These are phyloP conservation scores for Fusarium fujikuroi DNA, from an alignment of 2,329 filamentous ascomycete species.

Conservation along the genomic window DNA sequence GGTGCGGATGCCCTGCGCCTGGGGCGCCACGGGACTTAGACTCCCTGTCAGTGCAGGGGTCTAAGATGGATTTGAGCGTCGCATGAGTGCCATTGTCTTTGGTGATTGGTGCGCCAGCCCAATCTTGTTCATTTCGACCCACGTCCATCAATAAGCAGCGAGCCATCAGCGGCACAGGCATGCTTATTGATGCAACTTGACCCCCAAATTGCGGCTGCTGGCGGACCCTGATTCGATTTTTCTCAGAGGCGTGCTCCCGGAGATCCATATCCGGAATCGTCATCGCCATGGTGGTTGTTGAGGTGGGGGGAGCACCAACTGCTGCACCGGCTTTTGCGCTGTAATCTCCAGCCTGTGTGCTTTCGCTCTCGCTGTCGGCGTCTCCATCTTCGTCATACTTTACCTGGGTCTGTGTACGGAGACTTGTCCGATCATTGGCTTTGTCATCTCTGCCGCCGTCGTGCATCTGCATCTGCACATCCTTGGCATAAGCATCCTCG, in stretches of 20 bases:
- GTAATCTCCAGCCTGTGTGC: slow-evolving; percentile 23
- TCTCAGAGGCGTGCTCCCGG: slow-evolving; percentile 25
- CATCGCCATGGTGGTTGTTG: slow-evolving; percentile 20
- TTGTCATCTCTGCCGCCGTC: slow-evolving; percentile 7
- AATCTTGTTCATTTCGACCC: slow-evolving; percentile 30
- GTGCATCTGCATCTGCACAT: slow-evolving; percentile 4
- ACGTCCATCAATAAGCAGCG: slow-evolving; percentile 37
- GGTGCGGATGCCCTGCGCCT: slow-evolving; percentile 22
- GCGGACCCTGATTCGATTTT: slow-evolving; percentile 33
- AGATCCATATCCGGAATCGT: slow-evolving; percentile 39
- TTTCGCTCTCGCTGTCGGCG: background rate
- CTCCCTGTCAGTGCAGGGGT: slow-evolving; percentile 33
- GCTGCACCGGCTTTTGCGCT: slow-evolving; percentile 20
- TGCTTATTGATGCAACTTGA: slow-evolving; percentile 39
- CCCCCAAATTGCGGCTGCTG: slow-evolving; percentile 40
- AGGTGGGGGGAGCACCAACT: slow-evolving; percentile 28
- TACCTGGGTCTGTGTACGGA: slow-evolving; percentile 11
- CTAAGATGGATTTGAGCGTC: slow-evolving; percentile 28
- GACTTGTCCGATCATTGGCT: slow-evolving; percentile 22
- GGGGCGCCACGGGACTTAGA: slow-evolving; percentile 26
- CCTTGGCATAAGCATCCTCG: slow-evolving; percentile 7
- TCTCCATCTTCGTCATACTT: slow-evolving; percentile 14
- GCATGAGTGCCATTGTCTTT: slow-evolving; percentile 30
- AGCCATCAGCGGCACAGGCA: slow-evolving; percentile 29
- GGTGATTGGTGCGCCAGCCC: slow-evolving; percentile 44